Base-by-base conservation (phyloP, 768 basidiomycete species). In the Amanita pseudoporphyria region DNA sequence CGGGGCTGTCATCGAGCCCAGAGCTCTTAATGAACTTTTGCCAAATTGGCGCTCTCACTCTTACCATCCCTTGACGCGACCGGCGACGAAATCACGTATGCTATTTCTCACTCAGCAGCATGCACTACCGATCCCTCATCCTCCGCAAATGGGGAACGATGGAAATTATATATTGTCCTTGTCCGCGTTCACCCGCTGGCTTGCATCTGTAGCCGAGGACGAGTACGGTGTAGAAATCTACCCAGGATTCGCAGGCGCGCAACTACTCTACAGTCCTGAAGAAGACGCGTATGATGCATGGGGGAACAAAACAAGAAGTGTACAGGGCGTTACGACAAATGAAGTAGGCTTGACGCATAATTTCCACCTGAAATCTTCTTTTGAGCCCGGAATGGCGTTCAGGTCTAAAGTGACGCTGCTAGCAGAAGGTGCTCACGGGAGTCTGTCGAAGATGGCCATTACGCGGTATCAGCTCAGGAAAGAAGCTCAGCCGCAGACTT, bases 331-430 rank as follows among this genome's bases (percentile, higher is more conserved):
- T 22, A 70, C 81, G 26, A 97, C 95, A 28, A 95, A 96, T 60
- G 96, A 97, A 61, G 91, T 95, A 21, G 96, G 95, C 2, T 71
- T 99, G 44, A 85, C 93, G 57, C 82, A 79, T 57, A 69, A 80
- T 38, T 79, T 78, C 26, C 71, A 76, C 47, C 78, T 82, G 63
- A 98, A 96, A 65, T 80, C 90, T 19, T 75, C 80, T 3, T 99
- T 93, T 61, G 93, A 97, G 63, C 90, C 94, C 2, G 95, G 96
- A 1, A 94, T 98, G 91, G 83, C 87, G 48, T 98, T 99, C 71
- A 81, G 82, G 32, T 82, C 95, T 28, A 91, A 87, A 58, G 84
- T 93, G 37, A 95, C 92, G 0, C 73, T 99, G 5, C 77, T 99
- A 40, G 94, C 89, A 0, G 95, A 98, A 64, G 96, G 95, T 33